Evolutionary conservation across 139 green algal species (phyloP), one percentile per base, ranked within the genome.

Genomic region (Coelastrella sp.): DNA sequence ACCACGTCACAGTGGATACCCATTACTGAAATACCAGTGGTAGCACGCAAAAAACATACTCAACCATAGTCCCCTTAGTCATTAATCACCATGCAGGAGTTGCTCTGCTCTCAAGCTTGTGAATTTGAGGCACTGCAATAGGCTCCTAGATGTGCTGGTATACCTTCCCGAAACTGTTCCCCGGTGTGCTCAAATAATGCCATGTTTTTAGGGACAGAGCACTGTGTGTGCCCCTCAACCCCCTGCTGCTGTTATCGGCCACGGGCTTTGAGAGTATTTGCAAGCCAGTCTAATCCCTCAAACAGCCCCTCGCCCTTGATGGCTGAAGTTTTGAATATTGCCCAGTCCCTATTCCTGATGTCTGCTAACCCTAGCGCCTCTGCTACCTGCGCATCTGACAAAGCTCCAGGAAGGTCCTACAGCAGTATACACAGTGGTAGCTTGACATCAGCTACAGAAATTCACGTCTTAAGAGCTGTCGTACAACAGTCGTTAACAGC

Each of bases 291-390:
- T 57, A 99, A 90, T 8, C 98, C 98, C 91, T 99, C 98, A 86
- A 99, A 99, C 70, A 99, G 90, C 0, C 98, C 98, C 80, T 99
- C 97, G 9, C 98, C 98, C 88, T 99, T 99, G 78, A 99, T 96
- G 0, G 98, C 98, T 20, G 95, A 98, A 6, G 97, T 98, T 92
- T 99, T 99, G 92, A 99, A 99, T 78, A 99, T 99, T 7, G 97
- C 93, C 98, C 98, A 99, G 82, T 97, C 94, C 49, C 84, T 80
- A 89, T 91, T 99, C 91, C 98, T 98, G 93, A 99, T 99, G 89
- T 95, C 92, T 75, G 97, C 93, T 63, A 99, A 91, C 6, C 97
- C 97, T 80, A 99, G 89, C 6, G 93, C 96, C 92, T 99, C 98
- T 49, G 98, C 96, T 60, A 99, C 96, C 88, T 97, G 91, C 8